phyloP scores from a whole-genome alignment of 1,284 basidiomycete species.

The Limonomyces culmigenus region DNA sequence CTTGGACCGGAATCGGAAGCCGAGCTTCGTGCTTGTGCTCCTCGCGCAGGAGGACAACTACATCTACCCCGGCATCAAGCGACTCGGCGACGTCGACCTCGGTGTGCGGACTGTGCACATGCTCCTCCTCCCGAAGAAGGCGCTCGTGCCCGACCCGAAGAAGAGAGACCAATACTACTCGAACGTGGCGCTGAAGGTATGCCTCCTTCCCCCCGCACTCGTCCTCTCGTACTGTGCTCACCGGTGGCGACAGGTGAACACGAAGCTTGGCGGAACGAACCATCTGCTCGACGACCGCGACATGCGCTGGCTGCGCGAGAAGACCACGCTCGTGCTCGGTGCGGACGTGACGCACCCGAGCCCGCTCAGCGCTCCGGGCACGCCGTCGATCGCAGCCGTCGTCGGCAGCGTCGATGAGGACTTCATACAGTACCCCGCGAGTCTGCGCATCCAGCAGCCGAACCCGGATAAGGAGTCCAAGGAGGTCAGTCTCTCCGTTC shows the following conservation, averaged over 20 bases:
- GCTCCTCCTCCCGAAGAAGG: constrained; percentile 30
- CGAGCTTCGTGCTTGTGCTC: constrained; percentile 45
- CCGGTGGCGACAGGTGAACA: constrained; percentile 50
- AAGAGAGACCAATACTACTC: constrained; percentile 64
- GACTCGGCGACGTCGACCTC: constrained; percentile 47
- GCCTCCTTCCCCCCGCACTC: constrained; percentile 10
- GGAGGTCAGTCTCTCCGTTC: constrained; percentile 30
- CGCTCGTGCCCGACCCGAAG: constrained; percentile 21
- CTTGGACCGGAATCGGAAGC: constrained; percentile 17
- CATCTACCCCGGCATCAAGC: constrained; percentile 63
- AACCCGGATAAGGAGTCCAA: constrained; percentile 25
- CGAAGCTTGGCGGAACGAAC: constrained; percentile 65
- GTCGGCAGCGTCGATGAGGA: constrained; percentile 51
- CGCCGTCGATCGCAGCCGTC: constrained; percentile 64
- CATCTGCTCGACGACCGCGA: constrained; percentile 38
- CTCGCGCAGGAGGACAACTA: constrained; percentile 45
- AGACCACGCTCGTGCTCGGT: constrained; percentile 64
- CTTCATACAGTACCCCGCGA: constrained; percentile 59
- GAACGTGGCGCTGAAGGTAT: constrained; percentile 33
- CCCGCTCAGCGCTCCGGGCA: constrained; percentile 33
- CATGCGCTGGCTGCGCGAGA: constrained; percentile 45
- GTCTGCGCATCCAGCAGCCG: constrained; percentile 38
- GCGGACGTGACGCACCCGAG: constrained; percentile 69
- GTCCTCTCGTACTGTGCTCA: too few relatives aligned
- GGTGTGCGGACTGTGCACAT: constrained; percentile 57